Percentiles rank a stretch among this genome's conserved stretches.
Conservation (phyloP, 164 flowering plant species). For the Berberis thunbergii region DNA sequence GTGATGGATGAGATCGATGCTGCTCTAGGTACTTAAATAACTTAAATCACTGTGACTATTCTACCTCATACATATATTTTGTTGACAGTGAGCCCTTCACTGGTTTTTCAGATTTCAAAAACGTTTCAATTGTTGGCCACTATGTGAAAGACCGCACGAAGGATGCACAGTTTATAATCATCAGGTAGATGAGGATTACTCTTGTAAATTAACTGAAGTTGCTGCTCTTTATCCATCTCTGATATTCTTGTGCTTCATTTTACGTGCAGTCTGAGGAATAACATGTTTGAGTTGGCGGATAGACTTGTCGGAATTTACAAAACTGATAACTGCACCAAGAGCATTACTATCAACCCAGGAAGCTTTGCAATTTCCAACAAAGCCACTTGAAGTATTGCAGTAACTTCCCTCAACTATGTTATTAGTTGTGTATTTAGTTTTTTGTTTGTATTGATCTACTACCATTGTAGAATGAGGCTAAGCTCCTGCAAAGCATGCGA, state of each 20-base stretch:
- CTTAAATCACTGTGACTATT: background rate
- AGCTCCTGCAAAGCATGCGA: no score
- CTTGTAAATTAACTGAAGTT: background rate
- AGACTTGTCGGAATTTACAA: conserved; percentile 94
- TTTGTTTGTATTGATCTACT: background rate
- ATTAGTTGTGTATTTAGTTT: background rate
- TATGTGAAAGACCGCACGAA: conserved; percentile 97
- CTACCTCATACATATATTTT: background rate
- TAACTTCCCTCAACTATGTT: background rate
- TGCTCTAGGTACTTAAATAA: conserved; percentile 65
- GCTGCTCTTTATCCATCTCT: background rate
- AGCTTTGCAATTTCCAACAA: conserved; percentile 60
- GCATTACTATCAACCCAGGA: conserved; percentile 85
- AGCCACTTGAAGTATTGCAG: conserved; percentile 30
- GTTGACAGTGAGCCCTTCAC: background rate
- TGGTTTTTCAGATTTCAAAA: conserved; percentile 73
- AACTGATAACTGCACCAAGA: conserved; percentile 95
- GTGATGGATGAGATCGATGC: conserved; percentile 99
- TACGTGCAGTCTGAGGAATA: conserved; percentile 76
- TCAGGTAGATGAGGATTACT: conserved; percentile 39
- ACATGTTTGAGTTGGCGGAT: conserved; percentile 98
- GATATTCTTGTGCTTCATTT: background rate
- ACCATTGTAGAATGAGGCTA: background rate
- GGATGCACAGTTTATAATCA: conserved; percentile 93
- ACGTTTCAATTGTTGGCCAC: conserved; percentile 97